Evolutionary conservation across 805 yeast species (phyloP), one percentile per base, ranked within the genome.

Genomic region (Torulaspora quercuum): DNA sequence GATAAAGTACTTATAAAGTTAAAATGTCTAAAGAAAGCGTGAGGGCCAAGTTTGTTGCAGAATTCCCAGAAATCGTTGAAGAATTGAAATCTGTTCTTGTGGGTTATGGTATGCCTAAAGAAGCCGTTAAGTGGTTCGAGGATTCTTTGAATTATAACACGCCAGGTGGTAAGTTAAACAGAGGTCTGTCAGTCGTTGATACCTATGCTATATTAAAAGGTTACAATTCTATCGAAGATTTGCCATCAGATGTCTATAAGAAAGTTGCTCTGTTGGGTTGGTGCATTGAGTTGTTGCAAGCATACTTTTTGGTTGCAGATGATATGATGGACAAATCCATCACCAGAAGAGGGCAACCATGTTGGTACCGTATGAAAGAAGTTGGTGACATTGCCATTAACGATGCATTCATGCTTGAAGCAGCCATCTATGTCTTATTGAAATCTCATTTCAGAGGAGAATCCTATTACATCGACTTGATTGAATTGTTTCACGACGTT

Each of bases 311-410:
- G 55, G 97, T 92, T 39, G 94, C 97, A 20, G 98, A 92, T 63
- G 98, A 92, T 62, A 92, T 92, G 79, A 92, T 92, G 98, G 98
- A 92, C 64, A 78, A 79, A 50, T 84, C 95, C 21, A 82, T 86
- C 63, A 92, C 98, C 26, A 84, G 98, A 73, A 82, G 98, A 64
- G 98, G 97, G 42, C 97, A 90, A 67, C 92, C 96, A 49, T 92
- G 98, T 67, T 92, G 98, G 98, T 92, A 88, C 71, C 78, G 73
- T 57, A 74, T 68, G 22, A 78, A 75, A 49, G 78, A 77, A 25
- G 96, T 92, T 42, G 86, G 85, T 25, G 87, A 87, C 61, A 82
- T 92, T 59, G 98, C 99, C 42, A 92, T 92, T 65, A 92, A 92
- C 59, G 99, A 92, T 60, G 78, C 98, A 3, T 92, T 92, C 64